Conservation (phyloP, 129 eudicot genomes). For the Erigeron canadensis region DNA sequence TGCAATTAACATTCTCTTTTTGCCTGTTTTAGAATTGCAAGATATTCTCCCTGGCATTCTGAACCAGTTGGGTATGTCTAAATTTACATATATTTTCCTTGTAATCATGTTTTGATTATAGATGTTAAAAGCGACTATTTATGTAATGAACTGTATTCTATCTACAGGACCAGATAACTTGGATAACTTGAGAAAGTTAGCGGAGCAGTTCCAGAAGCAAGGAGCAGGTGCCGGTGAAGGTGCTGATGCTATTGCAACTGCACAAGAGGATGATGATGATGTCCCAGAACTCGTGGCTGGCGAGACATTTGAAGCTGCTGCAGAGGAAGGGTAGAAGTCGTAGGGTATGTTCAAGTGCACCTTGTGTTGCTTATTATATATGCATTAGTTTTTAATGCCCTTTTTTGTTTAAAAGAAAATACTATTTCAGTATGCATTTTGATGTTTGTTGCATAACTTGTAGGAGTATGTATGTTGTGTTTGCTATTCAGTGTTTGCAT, state of each 20-base stretch:
- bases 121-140: not conserved
- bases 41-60: slow-evolving; percentile 84
- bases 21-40: slow-evolving; percentile 54
- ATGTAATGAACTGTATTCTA: not conserved
- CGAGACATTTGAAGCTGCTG: slow-evolving; percentile 72
- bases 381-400: too few species aligned
- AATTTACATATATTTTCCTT: not conserved
- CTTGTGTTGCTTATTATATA: too few species aligned
- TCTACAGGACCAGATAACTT: slow-evolving; percentile 66
- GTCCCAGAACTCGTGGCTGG: slow-evolving; percentile 71
- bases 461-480: slow-evolving; percentile 22
- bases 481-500: not conserved
- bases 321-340: slow-evolving; percentile 47
- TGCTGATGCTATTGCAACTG: slow-evolving; percentile 18
- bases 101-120: not conserved
- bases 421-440: slow-evolving; percentile 17
- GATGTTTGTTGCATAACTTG: slow-evolving; percentile 28
- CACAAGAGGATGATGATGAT: slow-evolving; percentile 57
- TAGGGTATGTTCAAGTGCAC: too few species aligned
- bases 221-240: slow-evolving; percentile 43
- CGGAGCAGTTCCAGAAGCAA: slow-evolving; percentile 68
- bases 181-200: slow-evolving; percentile 65
- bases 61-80: slow-evolving; percentile 71
- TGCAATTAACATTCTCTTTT: not conserved
- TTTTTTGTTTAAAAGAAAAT: not conserved